Evolutionary conservation across 148 eudicot species (phyloP).

Genomic region (Persicaria maculosa): DNA sequence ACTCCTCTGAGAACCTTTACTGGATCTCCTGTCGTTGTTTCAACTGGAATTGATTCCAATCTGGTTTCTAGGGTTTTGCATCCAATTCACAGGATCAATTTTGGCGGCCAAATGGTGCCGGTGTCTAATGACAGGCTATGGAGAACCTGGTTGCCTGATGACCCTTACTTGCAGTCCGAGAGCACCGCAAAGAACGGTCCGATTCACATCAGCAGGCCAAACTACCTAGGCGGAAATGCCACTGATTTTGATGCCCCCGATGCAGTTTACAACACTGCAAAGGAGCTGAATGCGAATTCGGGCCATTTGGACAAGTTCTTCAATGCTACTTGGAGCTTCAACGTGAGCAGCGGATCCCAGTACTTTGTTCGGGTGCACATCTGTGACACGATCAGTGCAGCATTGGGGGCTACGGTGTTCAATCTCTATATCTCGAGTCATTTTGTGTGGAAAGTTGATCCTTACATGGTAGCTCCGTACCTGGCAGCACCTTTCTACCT

Average conservation of each 20-base stretch:
- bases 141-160: constrained; percentile 26
- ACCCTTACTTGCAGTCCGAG: constrained; percentile 13
- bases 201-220: background rate
- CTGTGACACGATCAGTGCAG: constrained; percentile 46
- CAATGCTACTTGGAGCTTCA: constrained; percentile 45
- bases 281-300: constrained; percentile 21
- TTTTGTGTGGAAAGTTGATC: constrained; percentile 36
- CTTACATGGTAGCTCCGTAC: constrained; percentile 33
- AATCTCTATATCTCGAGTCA: constrained; percentile 36
- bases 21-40: background rate
- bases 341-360: constrained; percentile 28
- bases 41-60: background rate
- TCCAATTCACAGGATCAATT: constrained; percentile 15
- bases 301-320: constrained; percentile 20
- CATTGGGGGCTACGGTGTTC: constrained; percentile 42
- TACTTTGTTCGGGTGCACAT: constrained; percentile 43
- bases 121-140: constrained; percentile 21
- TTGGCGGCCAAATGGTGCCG: constrained; percentile 24
- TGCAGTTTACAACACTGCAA: constrained; percentile 23
- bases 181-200: constrained; percentile 17
- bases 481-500: constrained; percentile 40
- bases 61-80: constrained; percentile 1
- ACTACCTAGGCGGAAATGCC: constrained; percentile 17
- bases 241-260: constrained; percentile 19
- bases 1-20: background rate